Conservation (phyloP, 1,284 basidiomycete genomes). For the Somion occarium region DNA sequence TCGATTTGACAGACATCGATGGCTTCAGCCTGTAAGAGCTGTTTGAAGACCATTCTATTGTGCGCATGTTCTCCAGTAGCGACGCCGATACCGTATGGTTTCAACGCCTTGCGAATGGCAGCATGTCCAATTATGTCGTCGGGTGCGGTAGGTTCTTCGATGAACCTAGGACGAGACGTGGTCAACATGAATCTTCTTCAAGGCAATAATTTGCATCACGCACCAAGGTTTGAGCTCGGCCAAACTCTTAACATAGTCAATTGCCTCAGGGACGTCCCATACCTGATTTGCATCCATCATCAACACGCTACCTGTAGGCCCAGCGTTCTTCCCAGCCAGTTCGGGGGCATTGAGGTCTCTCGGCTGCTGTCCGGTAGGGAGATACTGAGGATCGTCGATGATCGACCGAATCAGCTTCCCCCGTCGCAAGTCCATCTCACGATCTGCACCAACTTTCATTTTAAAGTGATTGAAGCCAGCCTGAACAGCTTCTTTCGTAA, state of each 20-base stretch:
- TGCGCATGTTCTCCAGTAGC: conserved; percentile 96
- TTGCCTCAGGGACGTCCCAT: conserved; percentile 91
- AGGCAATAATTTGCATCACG: conserved; percentile 12
- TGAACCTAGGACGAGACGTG: conserved; percentile 62
- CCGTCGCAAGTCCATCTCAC: conserved; percentile 80
- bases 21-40: conserved; percentile 87
- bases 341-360: conserved; percentile 64
- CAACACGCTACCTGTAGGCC: conserved; percentile 87
- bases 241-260: conserved; percentile 85
- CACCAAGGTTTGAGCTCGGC: conserved; percentile 87
- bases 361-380: conserved; percentile 49
- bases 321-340: conserved; percentile 85
- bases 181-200: not conserved
- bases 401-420: conserved; percentile 87
- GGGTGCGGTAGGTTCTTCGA: conserved; percentile 92
- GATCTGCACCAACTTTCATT: conserved; percentile 92
- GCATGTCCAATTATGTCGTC: conserved; percentile 89
- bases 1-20: conserved; percentile 98
- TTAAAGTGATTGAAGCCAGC: conserved; percentile 96
- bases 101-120: conserved; percentile 74
- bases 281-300: conserved; percentile 99
- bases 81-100: conserved; percentile 84
- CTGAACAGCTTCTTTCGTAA: conserved; percentile 82
- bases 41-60: conserved; percentile 95
- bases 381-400: conserved; percentile 84